These are phyloP conservation scores for Pythium folliculosum DNA, from an alignment of 352 stramenopile species.

Conservation along the genomic window DNA sequence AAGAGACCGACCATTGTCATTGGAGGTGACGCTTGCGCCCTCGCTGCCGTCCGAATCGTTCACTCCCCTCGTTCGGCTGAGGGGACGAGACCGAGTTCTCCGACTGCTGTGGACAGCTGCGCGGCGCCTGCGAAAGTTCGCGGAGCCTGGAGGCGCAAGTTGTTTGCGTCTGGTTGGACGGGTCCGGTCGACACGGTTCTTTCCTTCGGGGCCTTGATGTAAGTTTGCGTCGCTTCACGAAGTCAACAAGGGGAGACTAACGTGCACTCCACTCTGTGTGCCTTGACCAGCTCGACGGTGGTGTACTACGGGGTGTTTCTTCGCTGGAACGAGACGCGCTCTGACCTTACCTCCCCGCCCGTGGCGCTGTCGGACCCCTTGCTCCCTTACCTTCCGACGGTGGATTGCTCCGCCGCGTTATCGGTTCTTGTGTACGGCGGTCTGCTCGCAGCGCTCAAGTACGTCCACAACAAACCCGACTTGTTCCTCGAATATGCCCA, in stretches of 20 bases:
- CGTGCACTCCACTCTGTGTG: not conserved
- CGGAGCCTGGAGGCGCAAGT: slow-evolving; percentile 26
- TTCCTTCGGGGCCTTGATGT: slow-evolving; percentile 15
- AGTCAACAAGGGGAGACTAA: not conserved
- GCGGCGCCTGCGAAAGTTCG: not conserved
- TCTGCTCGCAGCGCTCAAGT: slow-evolving; percentile 29
- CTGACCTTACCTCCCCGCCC: slow-evolving; percentile 30
- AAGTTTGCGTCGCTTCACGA: not conserved
- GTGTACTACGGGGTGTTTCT: slow-evolving; percentile 35
- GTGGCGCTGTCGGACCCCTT: slow-evolving; percentile 35
- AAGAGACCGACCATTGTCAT: slow-evolving; percentile 35
- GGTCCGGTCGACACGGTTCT: slow-evolving; percentile 18
- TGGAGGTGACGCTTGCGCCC: slow-evolving; percentile 30
- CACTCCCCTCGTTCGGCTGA: slow-evolving; percentile 33
- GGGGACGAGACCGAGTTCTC: not conserved
- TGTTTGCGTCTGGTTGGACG: slow-evolving; percentile 23
- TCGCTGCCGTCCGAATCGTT: slow-evolving; percentile 37
- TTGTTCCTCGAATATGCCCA: slow-evolving; percentile 38
- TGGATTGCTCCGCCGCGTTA: slow-evolving; percentile 34
- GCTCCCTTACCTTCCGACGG: slow-evolving; percentile 24
- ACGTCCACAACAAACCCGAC: slow-evolving; percentile 36
- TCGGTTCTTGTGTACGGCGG: slow-evolving; percentile 38
- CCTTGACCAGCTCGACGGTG: slow-evolving; percentile 27
- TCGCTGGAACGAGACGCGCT: slow-evolving; percentile 36
- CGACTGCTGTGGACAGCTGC: not conserved